Base-by-base conservation (phyloP, 768 basidiomycete genomes). In the Favolaschia claudopus region DNA sequence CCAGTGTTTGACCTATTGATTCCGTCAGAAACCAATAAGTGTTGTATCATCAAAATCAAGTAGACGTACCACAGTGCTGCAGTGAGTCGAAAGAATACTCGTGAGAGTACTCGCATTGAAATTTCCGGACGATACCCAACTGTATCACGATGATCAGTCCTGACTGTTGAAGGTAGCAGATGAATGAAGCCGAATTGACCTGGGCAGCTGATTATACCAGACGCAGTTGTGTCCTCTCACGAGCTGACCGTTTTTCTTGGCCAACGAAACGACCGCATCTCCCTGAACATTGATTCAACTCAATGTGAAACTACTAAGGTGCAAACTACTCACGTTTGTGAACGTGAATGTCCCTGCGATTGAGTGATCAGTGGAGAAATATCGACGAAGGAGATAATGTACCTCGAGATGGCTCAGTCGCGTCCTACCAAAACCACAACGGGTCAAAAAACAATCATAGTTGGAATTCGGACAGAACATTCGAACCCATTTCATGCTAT, bases 401-500 rank as follows among this genome's bases (percentile, higher is more conserved):
- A 20, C 81, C 81, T 25, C 73, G 81, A 3, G 68, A 67, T 8
- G 82, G 82, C 59, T 86, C 84, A 19, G 82, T 85, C 3, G 82
- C 79, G 61, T 83, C 82, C 84, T 85, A n/a, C n/a, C n/a, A n/a
- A n/a, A n/a, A n/a, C n/a, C n/a, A n/a, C n/a, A n/a, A n/a, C n/a
- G n/a, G n/a, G n/a, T n/a, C n/a, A n/a, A n/a, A n/a, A n/a, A n/a
- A n/a, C n/a, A n/a, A n/a, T n/a, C n/a, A n/a, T 20, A 7, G 10
- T 29, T 38, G 9, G 19, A 43, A 38, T 47, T 19, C 43, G 29
- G 5, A 24, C 19, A 45, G 1, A 45, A n/a, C 32, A 36, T 32
- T 57, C 71, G 27, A 59, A 81, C 82, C 82, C 83, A 85, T 78
- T 83, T 84, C 82, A 84, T 75, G 61, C 74, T 76, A 69, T 79